A percentile compares a stretch with the other conserved stretches of the same genome.
Evolutionary conservation across 1,139 yeast species (phyloP).

Genomic region (Saccharomyces hybrid): DNA sequence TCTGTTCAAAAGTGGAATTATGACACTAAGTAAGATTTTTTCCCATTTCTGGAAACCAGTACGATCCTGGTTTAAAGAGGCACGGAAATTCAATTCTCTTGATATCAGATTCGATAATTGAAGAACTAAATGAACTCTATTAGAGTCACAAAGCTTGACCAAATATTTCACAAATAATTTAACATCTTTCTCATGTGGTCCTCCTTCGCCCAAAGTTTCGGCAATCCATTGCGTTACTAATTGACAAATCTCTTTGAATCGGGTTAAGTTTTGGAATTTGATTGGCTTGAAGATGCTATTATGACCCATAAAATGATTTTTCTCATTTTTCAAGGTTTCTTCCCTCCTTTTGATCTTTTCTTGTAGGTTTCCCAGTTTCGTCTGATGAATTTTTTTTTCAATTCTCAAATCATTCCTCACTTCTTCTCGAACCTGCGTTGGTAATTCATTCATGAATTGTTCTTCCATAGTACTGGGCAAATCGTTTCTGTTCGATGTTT

Average conservation of each 20-base stretch:
- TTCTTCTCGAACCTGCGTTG: conserved; percentile 27
- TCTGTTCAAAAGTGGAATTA: conserved; percentile 23
- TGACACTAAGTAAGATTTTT: conserved; percentile 16
- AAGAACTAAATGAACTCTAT: conserved; percentile 19
- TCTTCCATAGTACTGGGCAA: conserved; percentile 17
- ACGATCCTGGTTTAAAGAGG: conserved; percentile 5
- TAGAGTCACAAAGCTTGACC: conserved; percentile 18
- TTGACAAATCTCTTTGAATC: conserved; percentile 34
- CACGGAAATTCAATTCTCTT: conserved; percentile 14
- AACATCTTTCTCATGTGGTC: conserved; percentile 56
- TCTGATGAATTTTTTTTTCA: conserved; percentile 32
- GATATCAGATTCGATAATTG: conserved; percentile 20
- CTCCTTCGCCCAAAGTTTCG: conserved; percentile 36
- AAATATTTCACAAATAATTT: conserved; percentile 33
- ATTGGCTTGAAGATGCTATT: conserved; percentile 29
- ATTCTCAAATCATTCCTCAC: conserved; percentile 27
- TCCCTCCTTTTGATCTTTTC: conserved; percentile 27
- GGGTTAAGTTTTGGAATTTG: conserved; percentile 33
- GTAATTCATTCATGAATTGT: conserved; percentile 24
- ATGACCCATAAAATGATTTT: conserved; percentile 21
- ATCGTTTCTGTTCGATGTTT: not conserved
- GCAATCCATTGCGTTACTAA: conserved; percentile 44
- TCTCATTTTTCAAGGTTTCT: conserved; percentile 24
- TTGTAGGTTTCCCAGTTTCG: conserved; percentile 14
- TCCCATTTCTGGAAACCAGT: conserved; percentile 29